phyloP scores from a whole-genome alignment of 306 rosid species.

The Trifolium fragiferum region DNA sequence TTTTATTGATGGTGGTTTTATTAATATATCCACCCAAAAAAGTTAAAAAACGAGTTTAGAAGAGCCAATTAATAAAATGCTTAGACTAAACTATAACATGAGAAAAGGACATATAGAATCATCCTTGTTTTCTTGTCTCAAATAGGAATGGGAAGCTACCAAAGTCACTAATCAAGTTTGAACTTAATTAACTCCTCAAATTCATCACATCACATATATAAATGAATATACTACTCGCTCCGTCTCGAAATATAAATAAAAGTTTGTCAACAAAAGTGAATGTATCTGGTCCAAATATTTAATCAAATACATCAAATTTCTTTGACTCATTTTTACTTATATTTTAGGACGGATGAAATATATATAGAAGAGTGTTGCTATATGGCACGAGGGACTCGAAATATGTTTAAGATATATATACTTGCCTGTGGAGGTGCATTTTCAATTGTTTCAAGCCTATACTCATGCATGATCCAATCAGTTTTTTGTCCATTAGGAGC shows the following conservation, averaged over 20 bases:
- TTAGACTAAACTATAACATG: constrained; percentile 21
- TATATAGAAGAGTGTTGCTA: no score
- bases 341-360: no score
- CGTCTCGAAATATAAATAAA: no score
- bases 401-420: background rate
- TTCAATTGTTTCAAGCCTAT: constrained; percentile 77
- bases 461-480: constrained; percentile 98
- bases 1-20: no score
- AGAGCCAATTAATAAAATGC: constrained; percentile 34
- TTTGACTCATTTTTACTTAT: no score
- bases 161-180: constrained; percentile 32
- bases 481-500: constrained; percentile 94
- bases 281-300: no score
- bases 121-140: constrained; percentile 28
- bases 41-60: constrained; percentile 9
- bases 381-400: no score
- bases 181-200: constrained; percentile 27
- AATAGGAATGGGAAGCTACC: background rate
- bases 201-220: background rate
- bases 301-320: no score
- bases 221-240: no score
- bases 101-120: constrained; percentile 12
- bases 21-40: no score
- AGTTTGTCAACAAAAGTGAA: no score
- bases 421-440: constrained; percentile 93